phyloP scores from a whole-genome alignment of 139 green algal species.

The Monoraphidium neglectum region DNA sequence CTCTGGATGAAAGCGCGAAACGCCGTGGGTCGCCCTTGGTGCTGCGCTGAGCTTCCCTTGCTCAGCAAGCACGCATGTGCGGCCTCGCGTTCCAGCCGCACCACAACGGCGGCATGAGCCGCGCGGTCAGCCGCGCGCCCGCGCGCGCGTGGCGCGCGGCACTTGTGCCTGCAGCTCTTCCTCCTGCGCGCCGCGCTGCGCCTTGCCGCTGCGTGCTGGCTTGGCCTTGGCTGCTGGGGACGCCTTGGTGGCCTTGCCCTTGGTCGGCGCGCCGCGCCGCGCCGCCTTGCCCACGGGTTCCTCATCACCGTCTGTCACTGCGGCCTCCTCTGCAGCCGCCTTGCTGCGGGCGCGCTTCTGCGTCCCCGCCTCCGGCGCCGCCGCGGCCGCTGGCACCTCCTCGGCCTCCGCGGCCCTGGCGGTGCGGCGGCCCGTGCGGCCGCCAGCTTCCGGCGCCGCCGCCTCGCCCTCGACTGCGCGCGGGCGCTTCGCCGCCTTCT shows the following conservation, averaged over 20 bases:
- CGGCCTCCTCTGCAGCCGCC: background rate
- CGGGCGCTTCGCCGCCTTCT: no score
- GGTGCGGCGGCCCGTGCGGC: no score
- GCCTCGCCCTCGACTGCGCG: no score
- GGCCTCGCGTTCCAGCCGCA: no score
- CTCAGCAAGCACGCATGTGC: background rate
- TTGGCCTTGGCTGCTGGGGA: background rate
- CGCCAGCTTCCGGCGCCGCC: no score
- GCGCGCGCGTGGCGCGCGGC: background rate
- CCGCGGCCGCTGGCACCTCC: background rate
- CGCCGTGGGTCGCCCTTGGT: no score
- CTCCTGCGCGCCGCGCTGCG: background rate
- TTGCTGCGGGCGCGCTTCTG: background rate
- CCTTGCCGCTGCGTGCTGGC: no score
- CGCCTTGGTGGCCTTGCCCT: background rate
- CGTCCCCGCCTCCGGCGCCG: background rate
- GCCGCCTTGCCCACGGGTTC: background rate
- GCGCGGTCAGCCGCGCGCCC: no score
- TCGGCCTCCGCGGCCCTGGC: background rate
- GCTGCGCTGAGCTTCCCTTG: no score
- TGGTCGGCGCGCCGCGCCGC: background rate
- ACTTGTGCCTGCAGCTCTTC: background rate
- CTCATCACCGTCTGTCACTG: no score
- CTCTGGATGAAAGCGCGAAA: no score
- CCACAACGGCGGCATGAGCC: background rate